A percentile compares a stretch with the other conserved stretches of the same genome.
These are phyloP conservation scores for Sugiyamaella paludigena DNA, from an alignment of 1,139 yeast genomes.

Conservation along the genomic window DNA sequence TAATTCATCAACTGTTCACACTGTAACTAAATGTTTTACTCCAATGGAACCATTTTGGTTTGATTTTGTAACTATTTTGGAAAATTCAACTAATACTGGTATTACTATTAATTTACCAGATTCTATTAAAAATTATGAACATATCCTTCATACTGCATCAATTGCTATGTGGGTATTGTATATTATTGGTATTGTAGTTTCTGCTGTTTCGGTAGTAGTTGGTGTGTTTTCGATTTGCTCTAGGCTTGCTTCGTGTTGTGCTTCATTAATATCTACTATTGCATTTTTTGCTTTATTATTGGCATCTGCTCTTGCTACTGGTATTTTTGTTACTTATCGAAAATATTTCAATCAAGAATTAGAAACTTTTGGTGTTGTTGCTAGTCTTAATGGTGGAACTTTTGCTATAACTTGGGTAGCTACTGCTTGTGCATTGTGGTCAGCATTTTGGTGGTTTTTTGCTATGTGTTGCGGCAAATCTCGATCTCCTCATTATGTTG, in stretches of 20 bases:
- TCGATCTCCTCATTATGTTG: constrained; percentile 22
- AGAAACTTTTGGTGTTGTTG: constrained; percentile 41
- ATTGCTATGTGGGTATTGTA: constrained; percentile 48
- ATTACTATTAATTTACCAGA: constrained; percentile 36
- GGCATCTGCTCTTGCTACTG: constrained; percentile 48
- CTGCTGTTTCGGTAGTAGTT: constrained; percentile 42
- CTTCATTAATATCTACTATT: constrained; percentile 36
- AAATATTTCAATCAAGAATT: constrained; percentile 41
- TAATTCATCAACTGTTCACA: constrained; percentile 30
- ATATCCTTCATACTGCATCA: constrained; percentile 42
- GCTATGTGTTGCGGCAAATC: constrained; percentile 44
- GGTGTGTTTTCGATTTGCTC: constrained; percentile 43
- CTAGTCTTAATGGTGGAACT: constrained; percentile 39
- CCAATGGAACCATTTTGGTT: constrained; percentile 56
- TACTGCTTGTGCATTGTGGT: constrained; percentile 40
- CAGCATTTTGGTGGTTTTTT: constrained; percentile 42
- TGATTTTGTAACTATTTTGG: constrained; percentile 52
- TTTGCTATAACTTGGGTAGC: constrained; percentile 49
- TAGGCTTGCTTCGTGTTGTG: constrained; percentile 37
- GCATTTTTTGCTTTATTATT: constrained; percentile 29
- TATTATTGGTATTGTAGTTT: constrained; percentile 44
- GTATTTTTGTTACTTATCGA: constrained; percentile 40
- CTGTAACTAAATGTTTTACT: constrained; percentile 38
- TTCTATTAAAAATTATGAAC: constrained; percentile 36
- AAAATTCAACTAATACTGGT: constrained; percentile 41